Base-by-base conservation (phyloP, 164 flowering plant genomes). In the Platanus orientalis region DNA sequence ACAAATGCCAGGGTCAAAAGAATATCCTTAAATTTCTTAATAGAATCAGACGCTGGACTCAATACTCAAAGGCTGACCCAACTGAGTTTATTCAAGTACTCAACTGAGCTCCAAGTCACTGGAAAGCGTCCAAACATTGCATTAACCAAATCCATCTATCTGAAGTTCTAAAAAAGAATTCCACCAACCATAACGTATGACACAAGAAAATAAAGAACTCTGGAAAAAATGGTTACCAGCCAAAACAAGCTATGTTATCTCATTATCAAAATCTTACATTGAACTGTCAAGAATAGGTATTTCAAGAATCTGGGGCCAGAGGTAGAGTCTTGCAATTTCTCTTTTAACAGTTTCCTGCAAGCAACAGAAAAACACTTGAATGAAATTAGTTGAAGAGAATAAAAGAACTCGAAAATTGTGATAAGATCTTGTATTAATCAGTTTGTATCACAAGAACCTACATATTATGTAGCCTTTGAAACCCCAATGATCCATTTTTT, bases 251-350 rank as follows among this genome's bases (percentile, higher is more conserved):
- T 14, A 36, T 36, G 12, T 36, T 36, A 36, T 45, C 49, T 45
- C 19, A 16, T 19, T 52, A 30, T 39, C 24, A 45, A 56, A 54
- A 64, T 69, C 91, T 81, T 79, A 94, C 97, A 70, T 44, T 58
- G 95, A 73, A 68, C 66, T 59, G 61, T 90, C 98, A 54, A 94
- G 90, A 55, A 91, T 80, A 9, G 91, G 96, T 62, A 91, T 67
- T 69, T 89, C 89, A 58, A 81, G 75, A 20, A 73, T 68, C 61
- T 75, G 83, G n/a, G 98, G 98, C 98, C 98, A 94, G 25, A 79
- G 83, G 67, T 83, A 94, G 25, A 89, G 85, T 48, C 68, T 81
- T 24, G 90, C 85, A 57, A 89, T 76, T 77, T 89, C 79, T 64
- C 75, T 85, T 61, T 66, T 79, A 17, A 94, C 83, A 54, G 69